phyloP scores from a whole-genome alignment of 257 asterid species.

The Leptodermis oblonga region DNA sequence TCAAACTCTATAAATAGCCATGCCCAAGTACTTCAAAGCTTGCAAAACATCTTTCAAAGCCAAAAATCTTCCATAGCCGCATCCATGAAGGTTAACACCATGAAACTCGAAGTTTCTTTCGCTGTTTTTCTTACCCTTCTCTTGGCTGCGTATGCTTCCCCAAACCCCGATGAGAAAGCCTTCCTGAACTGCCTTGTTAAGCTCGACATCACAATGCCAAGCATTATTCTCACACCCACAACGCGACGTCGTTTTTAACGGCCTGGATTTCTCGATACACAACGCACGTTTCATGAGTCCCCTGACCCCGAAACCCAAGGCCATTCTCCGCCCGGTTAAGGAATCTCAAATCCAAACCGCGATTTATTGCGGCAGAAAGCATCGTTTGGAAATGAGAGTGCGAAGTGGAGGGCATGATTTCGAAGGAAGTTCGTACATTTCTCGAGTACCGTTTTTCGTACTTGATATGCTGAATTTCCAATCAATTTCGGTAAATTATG shows the following conservation, averaged over 20 bases:
- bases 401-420: constrained; percentile 11
- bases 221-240: constrained; percentile 3
- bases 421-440: not conserved
- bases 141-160: not conserved
- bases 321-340: not conserved
- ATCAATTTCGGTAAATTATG: not conserved
- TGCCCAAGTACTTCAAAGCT: too few species aligned
- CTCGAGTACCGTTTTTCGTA: not conserved
- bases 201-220: not conserved
- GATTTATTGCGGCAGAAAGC: not conserved
- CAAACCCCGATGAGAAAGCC: not conserved
- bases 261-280: not conserved
- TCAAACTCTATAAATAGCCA: too few species aligned
- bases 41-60: too few species aligned
- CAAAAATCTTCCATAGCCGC: too few species aligned
- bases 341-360: constrained; percentile 1
- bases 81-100: too few species aligned
- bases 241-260: not conserved
- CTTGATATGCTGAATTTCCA: not conserved
- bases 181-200: not conserved
- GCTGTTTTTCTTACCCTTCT: not conserved
- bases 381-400: not conserved
- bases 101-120: not conserved
- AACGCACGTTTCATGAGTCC: not conserved
- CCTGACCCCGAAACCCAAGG: not conserved